Base-by-base conservation (phyloP, 176 grass and related monocot genomes). In the Eremochloa ophiuroides region DNA sequence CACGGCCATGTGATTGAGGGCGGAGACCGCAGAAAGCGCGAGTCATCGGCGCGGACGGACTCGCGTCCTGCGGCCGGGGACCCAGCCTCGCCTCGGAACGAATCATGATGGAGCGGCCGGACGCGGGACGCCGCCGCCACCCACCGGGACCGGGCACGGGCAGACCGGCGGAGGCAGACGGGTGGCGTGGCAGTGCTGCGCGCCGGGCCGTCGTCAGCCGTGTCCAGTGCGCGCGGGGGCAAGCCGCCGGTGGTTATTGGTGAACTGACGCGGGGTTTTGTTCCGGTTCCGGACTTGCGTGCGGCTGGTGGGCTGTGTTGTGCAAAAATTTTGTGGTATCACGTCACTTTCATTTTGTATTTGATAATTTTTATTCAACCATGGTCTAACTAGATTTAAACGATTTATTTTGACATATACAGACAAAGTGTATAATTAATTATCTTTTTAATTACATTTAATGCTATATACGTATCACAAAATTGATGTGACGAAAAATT, bases 1-100 rank as follows among this genome's bases (percentile, higher is more conserved):
- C n/a, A n/a, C n/a, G n/a, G n/a, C n/a, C 87, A 88, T 88, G 81
- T 84, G 87, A 84, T 60, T 7, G 17, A 3, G 17, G 41, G 35
- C 13, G 81, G 16, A 59, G 86, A 79, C 75, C 79, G 65, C 73
- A 20, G 64, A 44, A 65, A 74, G 59, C 70, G 72, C 78, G 63
- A 73, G 60, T 79, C 60, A 61, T 50, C 75, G 62, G 30, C 47
- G 50, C 84, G 66, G 25, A 28, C 72, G 79, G 38, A 31, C 34
- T 47, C 51, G 8, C 47, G 14, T 35, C 62, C 35, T 1, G 56
- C 23, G 63, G n/a, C n/a, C 34, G 72, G 55, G 83, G n/a, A 53
- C 58, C 56, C 14, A 2, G 8, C 17, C 40, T 7, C 39, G 5
- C 4, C 38, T 11, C 51, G 53, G n/a, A 23, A 0, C 1, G 23